Evolutionary conservation across 1,284 basidiomycete species (phyloP), one percentile per base, ranked within the genome.

Genomic region (Trichosporon sp.): DNA sequence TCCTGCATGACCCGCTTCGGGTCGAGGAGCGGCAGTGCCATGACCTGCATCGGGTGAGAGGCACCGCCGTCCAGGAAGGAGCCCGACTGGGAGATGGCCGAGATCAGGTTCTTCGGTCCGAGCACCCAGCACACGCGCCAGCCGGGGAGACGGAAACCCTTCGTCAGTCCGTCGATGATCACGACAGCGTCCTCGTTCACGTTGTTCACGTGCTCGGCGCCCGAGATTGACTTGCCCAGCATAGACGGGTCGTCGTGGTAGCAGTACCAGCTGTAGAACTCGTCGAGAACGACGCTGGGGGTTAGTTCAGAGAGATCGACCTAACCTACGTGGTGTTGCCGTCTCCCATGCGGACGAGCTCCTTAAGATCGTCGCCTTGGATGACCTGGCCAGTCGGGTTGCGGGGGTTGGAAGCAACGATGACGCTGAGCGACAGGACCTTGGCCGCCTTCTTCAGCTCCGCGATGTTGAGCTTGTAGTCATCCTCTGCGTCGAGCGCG

Each of bases 121-220:
- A 97, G 83, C 16, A 97, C 94, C 95, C 95, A 98, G 85, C 94
- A 96, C 43, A 95, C 87, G 77, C 95, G 89, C 93, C 93, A 96
- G 26, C 94, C 94, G 10, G 94, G 93, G 65, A 94, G 90, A 79
- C 83, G 75, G 79, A 84, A 85, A 67, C 91, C 93, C 88, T 97
- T 96, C 12, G 95, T 97, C 67, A 98, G 87, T 31, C 95, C 95
- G 78, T 96, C 93, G 75, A 98, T 91, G 75, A 98, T 89, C 61
- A 97, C 86, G 31, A 93, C 87, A 0, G 92, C 87, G 76, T 94
- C 91, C 88, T 89, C 83, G 81, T 96, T 90, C 67, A 96, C 93
- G 78, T 97, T 91, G 31, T 95, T 89, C 61, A 97, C 87, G 77
- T 91, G 95, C 76, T 88, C 87, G 0, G 94, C 94, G 0, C 91